Base-by-base conservation (phyloP, 2,329 filamentous ascomycete genomes). In the Lasiodiplodia sp. region DNA sequence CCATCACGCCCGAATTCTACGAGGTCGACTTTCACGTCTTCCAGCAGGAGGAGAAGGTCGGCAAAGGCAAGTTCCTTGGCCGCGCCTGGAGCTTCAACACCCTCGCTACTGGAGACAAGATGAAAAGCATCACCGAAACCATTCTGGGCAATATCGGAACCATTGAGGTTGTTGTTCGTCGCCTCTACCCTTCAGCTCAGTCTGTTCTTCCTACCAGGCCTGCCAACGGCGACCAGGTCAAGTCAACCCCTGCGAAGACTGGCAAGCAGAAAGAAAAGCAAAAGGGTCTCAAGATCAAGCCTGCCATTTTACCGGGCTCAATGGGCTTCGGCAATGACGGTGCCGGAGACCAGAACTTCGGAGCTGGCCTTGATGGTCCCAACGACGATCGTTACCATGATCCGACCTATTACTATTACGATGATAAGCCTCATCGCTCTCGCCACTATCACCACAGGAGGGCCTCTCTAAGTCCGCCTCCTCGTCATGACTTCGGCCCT, bases 21-120 rank as follows among this genome's bases (percentile, higher is more conserved):
- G 73, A 84, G 53, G 76, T 86, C 23, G 81, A 86, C 67, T 84
- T 88, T 66, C 75, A 78, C 8, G 77, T 88, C 4, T 80, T 85
- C 2, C 85, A 88, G 74, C 87, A 86, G 72, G 86, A 88, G 71
- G 83, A 86, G 70, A 80, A 79, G 69, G 75, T 77, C n/a, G 73
- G 74, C 2, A 79, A 83, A 70, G 84, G 83, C 4, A 76, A 72
- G 6, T 86, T 86, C 75, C 76, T 86, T 68, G 85, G 83, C 0
- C 80, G 83, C 12, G 82, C 84, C 49, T 88, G 86, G 86, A 80
- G 79, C 4, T 88, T 88, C 71, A 81, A 83, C 53, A 80, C 81
- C 52, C 77, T 86, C 28, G 65, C 55, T 16, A 21, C 75, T 64
- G 79, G 80, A 16, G 78, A 83, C 68, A 74, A 75, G n/a, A 76